Evolutionary conservation across 1,139 yeast genomes (phyloP), one percentile per base, ranked within the genome.

Genomic region (Candida anutae): DNA sequence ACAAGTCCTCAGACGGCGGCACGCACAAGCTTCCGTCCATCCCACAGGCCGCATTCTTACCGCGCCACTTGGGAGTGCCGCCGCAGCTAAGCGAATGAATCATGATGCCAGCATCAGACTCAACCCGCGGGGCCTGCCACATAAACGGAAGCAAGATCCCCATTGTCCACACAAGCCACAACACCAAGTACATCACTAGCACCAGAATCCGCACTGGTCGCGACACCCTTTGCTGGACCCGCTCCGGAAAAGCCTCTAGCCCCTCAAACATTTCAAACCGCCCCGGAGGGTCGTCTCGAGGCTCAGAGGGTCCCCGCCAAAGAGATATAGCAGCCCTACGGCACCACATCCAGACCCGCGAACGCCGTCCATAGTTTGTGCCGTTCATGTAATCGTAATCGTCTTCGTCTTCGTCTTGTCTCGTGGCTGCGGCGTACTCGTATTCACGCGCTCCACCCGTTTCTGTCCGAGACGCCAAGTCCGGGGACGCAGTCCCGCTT

Each of bases 11-110:
- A 9, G 47, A 50, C 2, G 46, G 47, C 6, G 56, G 46, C 19
- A 61, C 52, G 53, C 96, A 88, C 5, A 56, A 40, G 13, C 58
- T 53, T 2, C 78, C 95, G 41, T 79, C 60, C 6, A 80, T 41
- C 0, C 96, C 96, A 60, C 97, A 88, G 1, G 60, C 67, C 4
- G 72, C 77, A 44, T 83, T 81, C 35, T 73, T 75, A 0, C 95
- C 95, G 25, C 47, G 55, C 95, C 95, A 85, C 25, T 43, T 45
- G 15, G 44, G 40, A 24, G 40, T 45, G 18, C 35, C 39, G 14
- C 33, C 36, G 28, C 55, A 49, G 3, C 48, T 36, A 10, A 48
- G 36, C 17, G 47, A 32, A 1, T 46, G 23, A n/a, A 39, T 18
- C 4, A 23, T 23, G 2, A 25, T 22, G 5, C 16, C 25, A 5